phyloP scores from a whole-genome alignment of 371 early-diverging fungal genomes.

The Zychaea mexicana region DNA sequence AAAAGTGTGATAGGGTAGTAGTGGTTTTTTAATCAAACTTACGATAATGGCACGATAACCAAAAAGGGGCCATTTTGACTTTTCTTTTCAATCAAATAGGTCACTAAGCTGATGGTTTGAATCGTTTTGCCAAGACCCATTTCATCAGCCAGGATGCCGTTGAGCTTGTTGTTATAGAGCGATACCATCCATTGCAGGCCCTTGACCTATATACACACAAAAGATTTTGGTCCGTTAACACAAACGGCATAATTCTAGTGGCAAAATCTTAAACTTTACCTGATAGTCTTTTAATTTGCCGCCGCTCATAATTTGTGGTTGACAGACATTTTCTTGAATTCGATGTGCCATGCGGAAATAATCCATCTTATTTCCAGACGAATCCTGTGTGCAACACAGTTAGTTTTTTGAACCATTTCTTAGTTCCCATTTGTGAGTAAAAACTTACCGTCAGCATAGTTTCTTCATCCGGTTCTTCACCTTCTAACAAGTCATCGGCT shows the following conservation, averaged over 20 bases:
- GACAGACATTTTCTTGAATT: slow-evolving; percentile 78
- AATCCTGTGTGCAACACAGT: slow-evolving; percentile 16
- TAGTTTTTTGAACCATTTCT: too few species aligned
- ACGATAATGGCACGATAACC: slow-evolving; percentile 91
- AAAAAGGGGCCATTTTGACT: slow-evolving; percentile 91
- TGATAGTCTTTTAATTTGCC: slow-evolving; percentile 98
- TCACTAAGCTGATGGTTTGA: slow-evolving; percentile 97
- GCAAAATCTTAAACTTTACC: too few species aligned
- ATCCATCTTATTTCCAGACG: slow-evolving; percentile 63
- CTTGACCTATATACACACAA: slow-evolving; percentile 77
- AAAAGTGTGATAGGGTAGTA: too few species aligned
- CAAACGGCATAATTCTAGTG: too few species aligned
- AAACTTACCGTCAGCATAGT: slow-evolving; percentile 30
- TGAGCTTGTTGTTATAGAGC: slow-evolving; percentile 93
- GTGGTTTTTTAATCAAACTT: too few species aligned
- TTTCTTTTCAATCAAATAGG: slow-evolving; percentile 92
- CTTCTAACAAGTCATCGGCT: slow-evolving; percentile 31
- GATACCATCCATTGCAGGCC: slow-evolving; percentile 99
- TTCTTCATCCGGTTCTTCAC: slow-evolving; percentile 62
- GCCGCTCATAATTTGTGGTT: slow-evolving; percentile 85
- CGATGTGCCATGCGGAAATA: slow-evolving; percentile 90
- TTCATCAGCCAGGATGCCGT: slow-evolving; percentile 99
- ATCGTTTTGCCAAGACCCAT: slow-evolving; percentile 98
- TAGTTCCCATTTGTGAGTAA: too few species aligned
- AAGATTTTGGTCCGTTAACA: too few species aligned